Evolutionary conservation across 805 yeast genomes (phyloP), one percentile per base, ranked within the genome.

Genomic region (Maudiozyma serrabonitensis): DNA sequence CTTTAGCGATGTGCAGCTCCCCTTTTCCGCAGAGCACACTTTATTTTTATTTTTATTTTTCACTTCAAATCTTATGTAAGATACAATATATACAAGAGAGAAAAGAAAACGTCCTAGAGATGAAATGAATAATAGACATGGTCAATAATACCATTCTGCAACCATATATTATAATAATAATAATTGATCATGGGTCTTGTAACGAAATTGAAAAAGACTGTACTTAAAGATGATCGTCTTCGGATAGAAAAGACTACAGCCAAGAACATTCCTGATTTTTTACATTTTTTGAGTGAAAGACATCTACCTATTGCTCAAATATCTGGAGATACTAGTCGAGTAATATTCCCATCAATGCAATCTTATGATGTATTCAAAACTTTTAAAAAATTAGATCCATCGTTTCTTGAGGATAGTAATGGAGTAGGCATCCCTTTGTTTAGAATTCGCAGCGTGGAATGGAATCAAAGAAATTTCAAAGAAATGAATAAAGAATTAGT

Each of bases 381-480:
- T 9, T 16, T 18, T 18, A 38, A 38, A 38, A 38, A 38, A 38
- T 18, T 38, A 4, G 23, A 38, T 16, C 41, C 23, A 3, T 18
- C 25, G 15, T 38, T 38, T 11, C 23, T 38, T 8, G 6, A 16
- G 2, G 41, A 50, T 38, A 43, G 50, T 13, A 52, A 55, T 15
- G 58, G 58, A 23, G 51, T 53, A 13, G 58, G 58, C 7, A 43
- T 53, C 7, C 58, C 56, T 1, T 42, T 55, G 28, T 31, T 55
- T 34, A 38, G 25, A 13, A 38, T 38, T 19, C 25, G 18, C 8
- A 19, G 25, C 13, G 41, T 38, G 1, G 41, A 38, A n/a, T 38
- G 16, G 16, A 38, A 19, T 38, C 25, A 16, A 18, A 4, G 15
- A 7, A 38, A 38, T 13, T 38, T 18, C 23, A 18, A 11, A 6